Evolutionary conservation across 768 basidiomycete genomes (phyloP).

Genomic region (Chalciporus pseudorubinellus): DNA sequence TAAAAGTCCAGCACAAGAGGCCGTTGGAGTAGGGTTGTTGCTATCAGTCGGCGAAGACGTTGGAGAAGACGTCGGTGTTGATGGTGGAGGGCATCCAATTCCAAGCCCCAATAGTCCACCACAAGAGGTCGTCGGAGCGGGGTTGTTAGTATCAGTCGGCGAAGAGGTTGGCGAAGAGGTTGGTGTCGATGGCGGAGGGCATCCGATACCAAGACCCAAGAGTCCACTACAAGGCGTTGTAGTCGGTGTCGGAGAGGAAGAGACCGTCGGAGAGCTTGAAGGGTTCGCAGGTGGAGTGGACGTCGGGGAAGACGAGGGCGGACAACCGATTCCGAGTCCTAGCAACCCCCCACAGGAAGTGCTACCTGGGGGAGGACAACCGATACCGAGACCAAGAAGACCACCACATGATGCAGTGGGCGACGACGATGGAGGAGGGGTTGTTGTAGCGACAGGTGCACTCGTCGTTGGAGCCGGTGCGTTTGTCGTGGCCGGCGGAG

Average conservation of each 20-base stretch:
- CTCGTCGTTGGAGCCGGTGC: background rate
- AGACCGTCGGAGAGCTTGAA: background rate
- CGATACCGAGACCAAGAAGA: conserved; percentile 12
- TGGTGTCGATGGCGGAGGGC: background rate
- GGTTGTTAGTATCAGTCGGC: background rate
- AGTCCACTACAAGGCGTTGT: conserved; percentile 11
- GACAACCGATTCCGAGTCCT: conserved; percentile 14
- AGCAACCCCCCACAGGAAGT: conserved; percentile 8
- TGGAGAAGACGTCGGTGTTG: too few species aligned
- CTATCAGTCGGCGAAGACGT: too few species aligned
- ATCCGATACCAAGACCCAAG: conserved; percentile 15
- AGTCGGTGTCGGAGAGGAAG: conserved; percentile 7
- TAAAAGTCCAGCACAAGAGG: conserved; percentile 9
- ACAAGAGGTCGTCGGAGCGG: conserved; percentile 3
- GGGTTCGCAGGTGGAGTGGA: background rate
- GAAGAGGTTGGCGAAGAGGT: background rate
- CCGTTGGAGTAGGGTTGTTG: background rate
- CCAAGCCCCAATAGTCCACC: conserved; percentile 8
- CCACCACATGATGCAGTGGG: conserved; percentile 4
- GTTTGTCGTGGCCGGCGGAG: background rate
- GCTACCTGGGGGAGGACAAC: conserved; percentile 4
- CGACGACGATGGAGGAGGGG: conserved; percentile 2
- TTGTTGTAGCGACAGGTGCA: background rate
- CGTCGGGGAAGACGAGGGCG: background rate
- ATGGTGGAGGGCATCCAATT: conserved; percentile 15